phyloP scores from a whole-genome alignment of 345 rosid species.

The Geranium rotundifolium region DNA sequence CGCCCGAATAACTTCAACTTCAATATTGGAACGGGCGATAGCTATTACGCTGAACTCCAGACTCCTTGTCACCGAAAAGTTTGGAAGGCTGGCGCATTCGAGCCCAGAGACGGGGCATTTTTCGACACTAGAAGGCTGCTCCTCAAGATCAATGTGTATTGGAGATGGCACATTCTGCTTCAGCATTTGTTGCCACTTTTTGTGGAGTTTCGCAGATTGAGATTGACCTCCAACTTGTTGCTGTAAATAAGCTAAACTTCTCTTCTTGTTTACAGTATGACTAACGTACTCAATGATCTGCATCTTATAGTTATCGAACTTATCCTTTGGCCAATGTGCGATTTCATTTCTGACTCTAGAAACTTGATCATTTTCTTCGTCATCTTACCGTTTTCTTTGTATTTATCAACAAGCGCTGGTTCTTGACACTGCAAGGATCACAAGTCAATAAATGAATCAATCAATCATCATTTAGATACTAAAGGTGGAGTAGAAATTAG shows the following conservation, averaged over 20 bases:
- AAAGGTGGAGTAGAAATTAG: not conserved
- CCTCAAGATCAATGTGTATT: slow-evolving; percentile 25
- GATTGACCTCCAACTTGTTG: slow-evolving; percentile 3
- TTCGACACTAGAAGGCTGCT: slow-evolving; percentile 16
- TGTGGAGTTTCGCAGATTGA: not conserved
- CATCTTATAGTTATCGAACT: not conserved
- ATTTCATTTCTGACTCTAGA: not conserved
- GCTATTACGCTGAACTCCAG: no score
- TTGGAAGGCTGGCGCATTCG: slow-evolving; percentile 14
- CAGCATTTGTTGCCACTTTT: slow-evolving; percentile 7
- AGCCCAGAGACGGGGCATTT: no score
- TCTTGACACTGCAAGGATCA: no score
- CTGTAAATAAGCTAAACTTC: not conserved
- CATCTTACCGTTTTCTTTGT: not conserved
- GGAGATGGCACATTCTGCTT: slow-evolving; percentile 7
- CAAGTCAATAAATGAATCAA: no score
- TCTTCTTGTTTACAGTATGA: no score
- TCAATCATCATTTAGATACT: not conserved
- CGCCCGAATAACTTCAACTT: no score
- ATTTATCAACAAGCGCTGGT: not conserved
- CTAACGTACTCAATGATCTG: not conserved
- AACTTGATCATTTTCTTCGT: slow-evolving; percentile 2
- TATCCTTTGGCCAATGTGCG: not conserved
- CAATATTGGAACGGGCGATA: no score
- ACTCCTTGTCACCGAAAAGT: no score